Percentiles rank a stretch among this genome's conserved stretches.
phyloP scores from a whole-genome alignment of 2,329 filamentous ascomycete species.

The Aspergillus sojae region DNA sequence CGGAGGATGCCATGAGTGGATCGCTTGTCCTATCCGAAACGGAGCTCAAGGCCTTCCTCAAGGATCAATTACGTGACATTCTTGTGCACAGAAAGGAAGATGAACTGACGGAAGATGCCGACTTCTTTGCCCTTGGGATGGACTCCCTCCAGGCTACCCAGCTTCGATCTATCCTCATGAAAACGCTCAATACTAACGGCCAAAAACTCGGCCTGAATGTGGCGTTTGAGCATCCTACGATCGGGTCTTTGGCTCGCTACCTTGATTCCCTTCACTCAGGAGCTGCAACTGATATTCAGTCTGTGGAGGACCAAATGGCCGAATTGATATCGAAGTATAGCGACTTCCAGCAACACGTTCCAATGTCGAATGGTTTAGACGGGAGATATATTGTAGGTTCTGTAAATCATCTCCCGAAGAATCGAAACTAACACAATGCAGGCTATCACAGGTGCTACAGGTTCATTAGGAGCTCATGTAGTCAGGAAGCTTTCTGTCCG shows the following conservation, averaged over 20 bases:
- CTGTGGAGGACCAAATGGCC: conserved; percentile 48
- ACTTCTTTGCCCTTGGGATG: conserved; percentile 61
- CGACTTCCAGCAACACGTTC: conserved; percentile 31
- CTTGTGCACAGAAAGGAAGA: conserved; percentile 24
- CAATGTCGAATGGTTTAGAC: conserved; percentile 19
- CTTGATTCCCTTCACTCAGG: conserved; percentile 47
- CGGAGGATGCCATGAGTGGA: conserved; percentile 25
- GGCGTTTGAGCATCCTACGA: conserved; percentile 60
- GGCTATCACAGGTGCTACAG: conserved; percentile 66
- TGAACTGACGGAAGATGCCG: conserved; percentile 44
- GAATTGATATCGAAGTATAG: conserved; percentile 52
- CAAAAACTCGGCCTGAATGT: conserved; percentile 58
- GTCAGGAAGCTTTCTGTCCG: conserved; percentile 47
- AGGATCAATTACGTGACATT: conserved; percentile 30
- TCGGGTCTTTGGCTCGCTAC: conserved; percentile 49
- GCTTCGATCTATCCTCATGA: conserved; percentile 55
- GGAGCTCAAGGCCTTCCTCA: conserved; percentile 41
- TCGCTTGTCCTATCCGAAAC: conserved; percentile 24
- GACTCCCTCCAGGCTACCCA: conserved; percentile 63
- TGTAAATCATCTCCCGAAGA: not conserved
- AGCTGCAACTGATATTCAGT: conserved; percentile 27
- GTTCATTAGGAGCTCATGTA: conserved; percentile 65
- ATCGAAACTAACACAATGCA: conserved; percentile 5
- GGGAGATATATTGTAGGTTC: conserved; percentile 29
- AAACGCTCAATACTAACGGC: conserved; percentile 52